Evolutionary conservation across 2,329 filamentous ascomycete species (phyloP).

Genomic region (Monilinia vaccinii-corymbosi): DNA sequence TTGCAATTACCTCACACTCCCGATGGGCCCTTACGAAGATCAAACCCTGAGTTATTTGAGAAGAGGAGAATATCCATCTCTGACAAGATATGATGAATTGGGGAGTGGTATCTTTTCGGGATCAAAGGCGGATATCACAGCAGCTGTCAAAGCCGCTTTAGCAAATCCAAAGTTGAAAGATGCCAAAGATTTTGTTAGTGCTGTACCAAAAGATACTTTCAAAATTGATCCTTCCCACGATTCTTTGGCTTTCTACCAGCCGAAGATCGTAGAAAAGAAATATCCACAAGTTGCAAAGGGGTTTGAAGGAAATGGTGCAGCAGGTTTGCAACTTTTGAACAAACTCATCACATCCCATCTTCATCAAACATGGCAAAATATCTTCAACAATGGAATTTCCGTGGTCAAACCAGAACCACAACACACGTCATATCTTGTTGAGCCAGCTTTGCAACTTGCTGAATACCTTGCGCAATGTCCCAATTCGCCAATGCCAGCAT

Average conservation of each 20-base stretch:
- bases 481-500: constrained; percentile 59
- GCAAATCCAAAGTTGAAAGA: constrained; percentile 44
- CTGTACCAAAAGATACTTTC: constrained; percentile 51
- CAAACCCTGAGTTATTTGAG: constrained; percentile 63
- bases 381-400: constrained; percentile 66
- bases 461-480: constrained; percentile 68
- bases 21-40: constrained; percentile 73
- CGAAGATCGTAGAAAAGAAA: constrained; percentile 48
- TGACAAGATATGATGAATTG: constrained; percentile 67
- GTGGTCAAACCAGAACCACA: constrained; percentile 72
- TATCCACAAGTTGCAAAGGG: constrained; percentile 61
- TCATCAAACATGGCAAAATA: constrained; percentile 75
- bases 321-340: constrained; percentile 58
- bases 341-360: constrained; percentile 76
- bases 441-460: constrained; percentile 63
- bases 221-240: constrained; percentile 53
- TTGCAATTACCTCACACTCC: constrained; percentile 68
- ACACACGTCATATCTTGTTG: constrained; percentile 64
- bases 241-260: constrained; percentile 71
- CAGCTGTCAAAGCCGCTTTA: constrained; percentile 52
- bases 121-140: constrained; percentile 52
- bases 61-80: constrained; percentile 60
- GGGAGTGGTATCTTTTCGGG: constrained; percentile 67
- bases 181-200: constrained; percentile 54
- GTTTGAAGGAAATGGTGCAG: constrained; percentile 45